Conservation (phyloP, 768 basidiomycete species). For the Termitomyces sp. region DNA sequence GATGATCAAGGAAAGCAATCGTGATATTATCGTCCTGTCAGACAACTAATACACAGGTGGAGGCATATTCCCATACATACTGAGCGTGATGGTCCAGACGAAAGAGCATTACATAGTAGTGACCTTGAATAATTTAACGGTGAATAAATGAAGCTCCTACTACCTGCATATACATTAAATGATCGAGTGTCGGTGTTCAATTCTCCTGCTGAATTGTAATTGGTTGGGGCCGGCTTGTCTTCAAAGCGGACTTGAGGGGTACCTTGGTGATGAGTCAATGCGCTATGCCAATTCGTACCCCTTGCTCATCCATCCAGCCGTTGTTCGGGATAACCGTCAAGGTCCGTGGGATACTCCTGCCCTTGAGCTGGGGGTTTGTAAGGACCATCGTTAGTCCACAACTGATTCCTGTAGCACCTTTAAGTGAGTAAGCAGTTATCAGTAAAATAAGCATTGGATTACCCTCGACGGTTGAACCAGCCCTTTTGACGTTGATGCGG, state of each 20-base stretch:
- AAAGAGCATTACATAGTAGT: not conserved
- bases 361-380: conserved; percentile 53
- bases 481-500: conserved; percentile 60
- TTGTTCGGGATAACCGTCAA: conserved; percentile 69
- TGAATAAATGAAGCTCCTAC: not conserved
- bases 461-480: conserved; percentile 80
- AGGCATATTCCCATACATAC: not conserved
- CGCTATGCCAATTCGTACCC: conserved; percentile 72
- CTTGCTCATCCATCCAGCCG: conserved; percentile 85
- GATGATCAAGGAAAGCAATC: conserved; percentile 18
- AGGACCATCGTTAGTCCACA: conserved; percentile 80
- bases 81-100: not conserved
- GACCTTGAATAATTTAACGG: not conserved
- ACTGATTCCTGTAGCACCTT: conserved; percentile 53
- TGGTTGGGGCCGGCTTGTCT: conserved; percentile 27
- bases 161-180: not conserved
- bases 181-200: not conserved
- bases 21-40: conserved; percentile 42
- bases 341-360: conserved; percentile 63
- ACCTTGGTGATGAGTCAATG: conserved; percentile 71
- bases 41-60: conserved; percentile 23
- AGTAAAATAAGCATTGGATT: conserved; percentile 1
- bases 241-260: conserved; percentile 69
- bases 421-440: conserved; percentile 7
- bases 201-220: not conserved